These are phyloP conservation scores for Botrytis sinoallii DNA, from an alignment of 2,329 filamentous ascomycete genomes.

Conservation along the genomic window DNA sequence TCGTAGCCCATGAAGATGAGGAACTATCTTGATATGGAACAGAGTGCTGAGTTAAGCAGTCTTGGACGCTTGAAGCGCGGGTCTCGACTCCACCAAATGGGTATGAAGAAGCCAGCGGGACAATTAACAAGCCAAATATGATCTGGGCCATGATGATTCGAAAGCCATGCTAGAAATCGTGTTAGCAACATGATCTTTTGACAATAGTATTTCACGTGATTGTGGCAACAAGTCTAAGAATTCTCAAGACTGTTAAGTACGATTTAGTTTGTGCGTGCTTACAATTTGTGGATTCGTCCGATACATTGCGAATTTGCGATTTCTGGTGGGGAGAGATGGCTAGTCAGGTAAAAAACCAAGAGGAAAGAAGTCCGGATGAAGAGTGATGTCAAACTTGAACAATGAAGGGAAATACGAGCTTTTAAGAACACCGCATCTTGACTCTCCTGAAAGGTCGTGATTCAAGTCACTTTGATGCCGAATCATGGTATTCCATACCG, in stretches of 20 bases:
- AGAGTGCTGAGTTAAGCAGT: constrained; percentile 22
- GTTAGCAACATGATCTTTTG: constrained; percentile 1
- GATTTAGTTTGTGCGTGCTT: neutral
- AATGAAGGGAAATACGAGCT: neutral
- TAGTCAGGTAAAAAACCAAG: neutral
- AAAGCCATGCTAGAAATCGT: neutral
- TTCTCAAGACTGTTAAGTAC: neutral
- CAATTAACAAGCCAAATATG: neutral
- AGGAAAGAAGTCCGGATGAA: neutral
- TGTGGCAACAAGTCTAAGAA: neutral
- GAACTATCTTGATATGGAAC: constrained; percentile 22
- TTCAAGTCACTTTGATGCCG: neutral
- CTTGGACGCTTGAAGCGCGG: constrained; percentile 14
- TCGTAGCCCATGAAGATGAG: constrained; percentile 24
- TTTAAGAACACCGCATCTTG: neutral
- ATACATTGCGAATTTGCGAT: neutral
- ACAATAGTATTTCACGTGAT: neutral
- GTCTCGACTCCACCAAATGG: neutral
- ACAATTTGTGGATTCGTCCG: constrained; percentile 6
- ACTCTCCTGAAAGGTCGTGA: neutral
- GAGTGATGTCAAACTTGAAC: neutral
- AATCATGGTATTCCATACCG: neutral
- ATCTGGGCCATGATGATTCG: neutral
- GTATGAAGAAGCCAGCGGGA: constrained; percentile 7
- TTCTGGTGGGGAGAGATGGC: neutral